Percentiles rank a stretch among this genome's conserved stretches.
phyloP scores from a whole-genome alignment of 2,329 filamentous ascomycete species.

The Phoma herbarum region DNA sequence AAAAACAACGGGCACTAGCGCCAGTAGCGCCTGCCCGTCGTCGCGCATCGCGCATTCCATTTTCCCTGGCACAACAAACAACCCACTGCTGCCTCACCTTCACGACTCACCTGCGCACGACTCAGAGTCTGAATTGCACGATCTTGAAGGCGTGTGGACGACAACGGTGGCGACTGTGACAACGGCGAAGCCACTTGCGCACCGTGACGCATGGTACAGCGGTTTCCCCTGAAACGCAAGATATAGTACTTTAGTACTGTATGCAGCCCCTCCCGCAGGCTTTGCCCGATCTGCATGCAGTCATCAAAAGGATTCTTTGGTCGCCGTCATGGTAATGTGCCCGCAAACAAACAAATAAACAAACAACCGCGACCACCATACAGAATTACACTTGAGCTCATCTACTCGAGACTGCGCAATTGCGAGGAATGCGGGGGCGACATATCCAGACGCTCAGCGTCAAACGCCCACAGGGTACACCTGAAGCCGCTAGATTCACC shows the following conservation, averaged over 20 bases:
- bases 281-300: slow-evolving; percentile 11
- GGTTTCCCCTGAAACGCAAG: slow-evolving; percentile 15
- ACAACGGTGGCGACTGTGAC: slow-evolving; percentile 25
- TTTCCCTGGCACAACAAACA: slow-evolving; percentile 17
- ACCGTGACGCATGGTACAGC: slow-evolving; percentile 17
- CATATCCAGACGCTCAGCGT: slow-evolving; percentile 20
- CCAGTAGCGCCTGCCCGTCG: slow-evolving; percentile 20
- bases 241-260: slow-evolving; percentile 3
- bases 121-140: slow-evolving; percentile 20
- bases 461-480: slow-evolving; percentile 29
- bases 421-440: slow-evolving; percentile 26
- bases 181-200: slow-evolving; percentile 23
- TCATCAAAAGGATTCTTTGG: neutral
- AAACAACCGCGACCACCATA: neutral
- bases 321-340: slow-evolving; percentile 1
- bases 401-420: slow-evolving; percentile 1
- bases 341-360: slow-evolving; percentile 4
- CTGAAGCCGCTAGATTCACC: slow-evolving; percentile 33
- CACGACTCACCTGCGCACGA: slow-evolving; percentile 11
- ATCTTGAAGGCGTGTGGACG: slow-evolving; percentile 17
- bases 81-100: slow-evolving; percentile 9
- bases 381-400: neutral
- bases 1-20: slow-evolving; percentile 24
- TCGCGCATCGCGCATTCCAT: slow-evolving; percentile 20
- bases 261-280: slow-evolving; percentile 16